Evolutionary conservation across 2,329 filamentous ascomycete species (phyloP).

Genomic region (Ceratocystis destructans): DNA sequence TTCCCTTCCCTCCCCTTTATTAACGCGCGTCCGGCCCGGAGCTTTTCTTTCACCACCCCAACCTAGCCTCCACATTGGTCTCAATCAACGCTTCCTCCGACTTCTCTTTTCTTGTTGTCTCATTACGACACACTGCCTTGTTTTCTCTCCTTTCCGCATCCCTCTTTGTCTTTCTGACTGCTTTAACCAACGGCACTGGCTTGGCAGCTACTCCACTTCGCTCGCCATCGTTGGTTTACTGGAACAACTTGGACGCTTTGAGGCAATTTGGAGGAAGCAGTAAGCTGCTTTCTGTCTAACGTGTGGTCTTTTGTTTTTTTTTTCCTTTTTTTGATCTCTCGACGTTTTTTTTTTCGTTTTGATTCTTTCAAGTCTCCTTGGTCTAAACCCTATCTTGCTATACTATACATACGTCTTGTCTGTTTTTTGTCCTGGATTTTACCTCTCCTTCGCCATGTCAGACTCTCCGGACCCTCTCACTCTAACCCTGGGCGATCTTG

Average conservation of each 20-base stretch:
- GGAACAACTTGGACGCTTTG: neutral
- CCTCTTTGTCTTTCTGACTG: neutral
- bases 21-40: neutral
- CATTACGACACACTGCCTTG: neutral
- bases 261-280: neutral
- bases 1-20: neutral
- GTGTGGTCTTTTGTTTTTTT: neutral
- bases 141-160: neutral
- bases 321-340: neutral
- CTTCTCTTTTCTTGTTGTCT: neutral
- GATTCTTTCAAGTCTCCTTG: neutral
- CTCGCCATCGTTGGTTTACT: neutral
- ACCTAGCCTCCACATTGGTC: neutral
- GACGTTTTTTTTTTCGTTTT: neutral
- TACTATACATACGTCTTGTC: neutral
- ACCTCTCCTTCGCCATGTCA: constrained; percentile 23
- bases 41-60: neutral
- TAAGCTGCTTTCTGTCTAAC: neutral
- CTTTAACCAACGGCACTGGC: neutral
- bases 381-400: neutral
- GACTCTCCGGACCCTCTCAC: constrained; percentile 32
- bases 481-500: constrained; percentile 49
- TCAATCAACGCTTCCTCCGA: neutral
- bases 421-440: neutral
- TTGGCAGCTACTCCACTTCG: constrained; percentile 5